Evolutionary conservation across 805 yeast species (phyloP), one percentile per base, ranked within the genome.

Genomic region (Candida manassasensis): DNA sequence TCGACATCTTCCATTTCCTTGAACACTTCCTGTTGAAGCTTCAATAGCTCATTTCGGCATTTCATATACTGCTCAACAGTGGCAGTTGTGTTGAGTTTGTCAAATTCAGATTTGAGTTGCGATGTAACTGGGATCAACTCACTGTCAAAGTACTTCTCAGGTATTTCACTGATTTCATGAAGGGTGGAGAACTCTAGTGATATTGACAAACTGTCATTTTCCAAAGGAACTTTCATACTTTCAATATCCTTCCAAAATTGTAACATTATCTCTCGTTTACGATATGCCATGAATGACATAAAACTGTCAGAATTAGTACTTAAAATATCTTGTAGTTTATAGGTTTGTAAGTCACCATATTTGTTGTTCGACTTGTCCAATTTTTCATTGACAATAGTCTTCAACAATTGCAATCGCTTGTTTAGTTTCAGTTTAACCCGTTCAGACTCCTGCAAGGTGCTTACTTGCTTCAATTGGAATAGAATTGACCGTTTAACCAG

Each of bases 191-290:
- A 59, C 37, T 69, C 75, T 10, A 63, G 47, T 2, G 65, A 60
- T 4, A 68, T 40, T 1, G 65, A 48, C 40, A 71, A 51, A 25
- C 45, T 56, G 15, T 50, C 27, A 38, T 73, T 83, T 42, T 79
- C 85, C 12, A 88, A 55, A 0, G 96, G 95, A 32, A 83, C 83
- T 46, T 78, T 76, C 25, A 85, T 69, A 0, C 73, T 66, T 41
- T 85, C 83, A 2, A 86, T 81, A 2, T 75, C 70, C 4, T 73
- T 52, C 86, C 88, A 84, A 41, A 77, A 78, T 29, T 79, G 79
- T 3, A 86, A 49, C 19, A 79, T 50, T 0, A 41, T 29, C 6
- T 19, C 21, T 17, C 49, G 40, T 12, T 41, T 38, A 11, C 36
- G 39, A 14, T 42, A 32, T 12, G 30, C 36, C 43, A 59, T 39